A percentile compares a stretch with the other conserved stretches of the same genome.
Evolutionary conservation across 208 protist genomes (phyloP).

Genomic region (Acanthamoeba castellanii): DNA sequence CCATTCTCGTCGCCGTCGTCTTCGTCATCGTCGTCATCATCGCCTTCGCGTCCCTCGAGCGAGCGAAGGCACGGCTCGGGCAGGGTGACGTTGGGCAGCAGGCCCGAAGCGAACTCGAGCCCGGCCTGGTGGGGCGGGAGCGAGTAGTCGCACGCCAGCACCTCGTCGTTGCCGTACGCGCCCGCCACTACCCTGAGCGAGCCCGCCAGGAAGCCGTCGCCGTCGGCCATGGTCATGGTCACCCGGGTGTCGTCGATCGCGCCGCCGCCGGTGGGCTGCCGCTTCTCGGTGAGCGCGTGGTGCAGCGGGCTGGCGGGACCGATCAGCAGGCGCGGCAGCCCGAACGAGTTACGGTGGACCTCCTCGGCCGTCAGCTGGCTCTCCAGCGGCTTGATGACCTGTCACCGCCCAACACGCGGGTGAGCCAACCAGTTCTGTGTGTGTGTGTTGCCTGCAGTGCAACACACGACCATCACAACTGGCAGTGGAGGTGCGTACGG

Average conservation of each 20-base stretch:
- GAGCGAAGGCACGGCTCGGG: not conserved
- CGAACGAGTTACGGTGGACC: not conserved
- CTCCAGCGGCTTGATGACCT: slow-evolving; percentile 3
- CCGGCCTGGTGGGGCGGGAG: not conserved
- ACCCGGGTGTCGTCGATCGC: not conserved
- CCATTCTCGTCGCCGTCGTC: not conserved
- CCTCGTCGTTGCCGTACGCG: not conserved
- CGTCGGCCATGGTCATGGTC: not conserved
- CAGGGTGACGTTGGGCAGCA: not conserved
- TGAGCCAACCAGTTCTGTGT: too few relatives aligned
- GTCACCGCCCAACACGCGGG: not conserved
- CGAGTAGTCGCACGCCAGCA: not conserved
- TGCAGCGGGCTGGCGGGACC: not conserved
- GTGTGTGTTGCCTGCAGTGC: too few relatives aligned
- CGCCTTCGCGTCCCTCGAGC: not conserved
- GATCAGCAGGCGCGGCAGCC: not conserved
- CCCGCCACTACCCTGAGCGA: not conserved
- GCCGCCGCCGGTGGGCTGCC: too few relatives aligned
- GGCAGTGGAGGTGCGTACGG: not conserved
- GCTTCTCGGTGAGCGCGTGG: not conserved
- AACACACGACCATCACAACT: too few relatives aligned
- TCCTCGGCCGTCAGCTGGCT: not conserved
- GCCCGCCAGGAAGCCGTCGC: slow-evolving; percentile 16
- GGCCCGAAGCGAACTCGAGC: not conserved
- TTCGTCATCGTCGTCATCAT: not conserved